A percentile compares a stretch with the other conserved stretches of the same genome.
These are phyloP conservation scores for Phytophthora multivora DNA, from an alignment of 352 stramenopile genomes.

Conservation along the genomic window DNA sequence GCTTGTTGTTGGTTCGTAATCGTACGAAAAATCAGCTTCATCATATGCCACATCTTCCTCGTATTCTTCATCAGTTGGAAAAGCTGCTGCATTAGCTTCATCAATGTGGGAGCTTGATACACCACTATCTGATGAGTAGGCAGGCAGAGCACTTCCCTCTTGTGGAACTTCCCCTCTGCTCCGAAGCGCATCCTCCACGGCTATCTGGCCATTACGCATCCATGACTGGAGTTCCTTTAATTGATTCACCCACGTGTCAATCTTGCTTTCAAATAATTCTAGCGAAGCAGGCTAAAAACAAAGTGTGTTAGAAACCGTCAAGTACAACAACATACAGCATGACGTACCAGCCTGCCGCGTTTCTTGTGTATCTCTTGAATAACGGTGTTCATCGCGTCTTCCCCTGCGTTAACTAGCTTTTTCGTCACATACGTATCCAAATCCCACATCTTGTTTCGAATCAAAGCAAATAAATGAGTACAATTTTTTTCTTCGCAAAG, in stretches of 20 bases:
- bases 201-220: constrained; percentile 42
- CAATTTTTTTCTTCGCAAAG: background rate
- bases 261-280: constrained; percentile 42
- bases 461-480: constrained; percentile 1
- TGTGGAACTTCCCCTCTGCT: constrained; percentile 32
- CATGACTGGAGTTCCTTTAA: constrained; percentile 61
- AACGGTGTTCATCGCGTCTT: constrained; percentile 79
- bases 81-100: constrained; percentile 1
- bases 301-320: background rate
- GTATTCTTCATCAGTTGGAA: constrained; percentile 4
- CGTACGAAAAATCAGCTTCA: constrained; percentile 17
- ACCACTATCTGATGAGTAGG: constrained; percentile 27
- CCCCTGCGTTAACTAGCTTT: constrained; percentile 58
- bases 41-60: constrained; percentile 2
- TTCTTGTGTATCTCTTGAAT: constrained; percentile 44
- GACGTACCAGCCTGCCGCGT: constrained; percentile 43
- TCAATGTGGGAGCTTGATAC: no score
- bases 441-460: constrained; percentile 34
- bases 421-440: constrained; percentile 53
- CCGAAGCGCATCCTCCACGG: constrained; percentile 40
- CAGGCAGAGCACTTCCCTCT: constrained; percentile 2
- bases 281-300: constrained; percentile 21
- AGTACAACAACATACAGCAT: no score
- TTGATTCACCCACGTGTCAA: constrained; percentile 48
- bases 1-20: constrained; percentile 13